These are phyloP conservation scores for Primulina tabacum DNA, from an alignment of 257 asterid species.

Conservation along the genomic window DNA sequence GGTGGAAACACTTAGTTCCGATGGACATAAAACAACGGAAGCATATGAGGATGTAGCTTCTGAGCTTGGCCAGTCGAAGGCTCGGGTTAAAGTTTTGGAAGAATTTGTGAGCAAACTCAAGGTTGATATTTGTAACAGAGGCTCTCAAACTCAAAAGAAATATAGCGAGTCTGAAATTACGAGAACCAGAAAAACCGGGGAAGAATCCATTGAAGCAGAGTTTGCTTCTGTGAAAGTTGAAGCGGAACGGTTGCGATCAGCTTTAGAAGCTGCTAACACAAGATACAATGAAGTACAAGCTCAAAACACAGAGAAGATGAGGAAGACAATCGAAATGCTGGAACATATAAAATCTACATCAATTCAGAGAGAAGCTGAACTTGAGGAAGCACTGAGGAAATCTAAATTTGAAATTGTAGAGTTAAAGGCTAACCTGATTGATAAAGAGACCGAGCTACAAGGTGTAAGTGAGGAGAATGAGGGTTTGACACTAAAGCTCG, in stretches of 20 bases:
- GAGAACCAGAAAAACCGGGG: constrained; percentile 11
- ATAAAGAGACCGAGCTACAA: constrained; percentile 83
- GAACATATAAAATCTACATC: constrained; percentile 53
- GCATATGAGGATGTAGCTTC: constrained; percentile 39
- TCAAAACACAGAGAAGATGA: constrained; percentile 37
- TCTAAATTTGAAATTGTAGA: constrained; percentile 58
- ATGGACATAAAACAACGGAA: constrained; percentile 51
- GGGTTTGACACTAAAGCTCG: constrained; percentile 41
- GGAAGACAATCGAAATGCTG: constrained; percentile 48
- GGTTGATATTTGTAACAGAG: constrained; percentile 28
- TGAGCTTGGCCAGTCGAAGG: constrained; percentile 68
- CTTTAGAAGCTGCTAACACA: constrained; percentile 65
- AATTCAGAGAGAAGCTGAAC: constrained; percentile 49
- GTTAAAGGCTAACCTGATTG: constrained; percentile 77
- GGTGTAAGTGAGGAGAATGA: constrained; percentile 84
- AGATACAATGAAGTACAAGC: constrained; percentile 54
- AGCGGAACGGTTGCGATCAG: constrained; percentile 45
- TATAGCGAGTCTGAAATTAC: constrained; percentile 8
- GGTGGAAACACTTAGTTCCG: constrained; percentile 53
- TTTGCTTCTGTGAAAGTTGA: constrained; percentile 46
- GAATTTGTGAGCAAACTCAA: constrained; percentile 54
- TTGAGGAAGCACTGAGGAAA: constrained; percentile 41
- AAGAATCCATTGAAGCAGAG: constrained; percentile 35
- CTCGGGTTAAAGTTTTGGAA: constrained; percentile 57
- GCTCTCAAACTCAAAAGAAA: constrained; percentile 18